Evolutionary conservation across 345 rosid genomes (phyloP).

Genomic region (Populus nigra): DNA sequence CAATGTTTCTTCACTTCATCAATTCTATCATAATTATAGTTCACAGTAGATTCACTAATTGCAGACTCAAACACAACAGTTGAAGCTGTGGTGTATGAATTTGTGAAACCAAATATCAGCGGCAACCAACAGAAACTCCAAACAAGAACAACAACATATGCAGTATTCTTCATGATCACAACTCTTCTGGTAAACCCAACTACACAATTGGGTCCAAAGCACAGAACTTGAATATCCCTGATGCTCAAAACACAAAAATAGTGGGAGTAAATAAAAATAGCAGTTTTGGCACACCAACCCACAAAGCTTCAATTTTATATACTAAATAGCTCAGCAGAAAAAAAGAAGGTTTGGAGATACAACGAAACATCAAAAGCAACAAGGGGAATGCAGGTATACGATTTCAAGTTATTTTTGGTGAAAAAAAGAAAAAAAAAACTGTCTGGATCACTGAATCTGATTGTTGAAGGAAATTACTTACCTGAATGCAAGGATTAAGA

Average conservation of each 20-base stretch:
- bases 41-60: slow-evolving; percentile 22
- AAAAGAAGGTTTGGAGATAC: background rate
- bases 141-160: slow-evolving; percentile 20
- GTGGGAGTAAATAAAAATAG: background rate
- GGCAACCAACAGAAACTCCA: slow-evolving; percentile 22
- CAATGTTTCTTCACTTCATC: slow-evolving; percentile 61
- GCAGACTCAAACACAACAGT: slow-evolving; percentile 7
- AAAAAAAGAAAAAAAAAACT: background rate
- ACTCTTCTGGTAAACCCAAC: slow-evolving; percentile 4
- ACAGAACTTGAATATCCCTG: slow-evolving; percentile 23
- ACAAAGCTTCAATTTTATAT: slow-evolving; percentile 7
- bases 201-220: slow-evolving; percentile 19
- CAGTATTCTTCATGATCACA: slow-evolving; percentile 27
- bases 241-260: slow-evolving; percentile 7
- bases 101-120: slow-evolving; percentile 20
- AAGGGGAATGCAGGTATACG: background rate
- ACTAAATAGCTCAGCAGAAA: background rate
- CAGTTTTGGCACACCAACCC: slow-evolving; percentile 1
- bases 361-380: background rate
- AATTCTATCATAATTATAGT: slow-evolving; percentile 54
- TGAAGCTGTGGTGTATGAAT: slow-evolving; percentile 13
- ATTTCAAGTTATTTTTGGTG: background rate
- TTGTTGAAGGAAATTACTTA: slow-evolving; percentile 4
- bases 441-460: background rate
- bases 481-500: background rate